Conservation (phyloP, 1,284 basidiomycete species). For the Sporisorium graminicola region DNA sequence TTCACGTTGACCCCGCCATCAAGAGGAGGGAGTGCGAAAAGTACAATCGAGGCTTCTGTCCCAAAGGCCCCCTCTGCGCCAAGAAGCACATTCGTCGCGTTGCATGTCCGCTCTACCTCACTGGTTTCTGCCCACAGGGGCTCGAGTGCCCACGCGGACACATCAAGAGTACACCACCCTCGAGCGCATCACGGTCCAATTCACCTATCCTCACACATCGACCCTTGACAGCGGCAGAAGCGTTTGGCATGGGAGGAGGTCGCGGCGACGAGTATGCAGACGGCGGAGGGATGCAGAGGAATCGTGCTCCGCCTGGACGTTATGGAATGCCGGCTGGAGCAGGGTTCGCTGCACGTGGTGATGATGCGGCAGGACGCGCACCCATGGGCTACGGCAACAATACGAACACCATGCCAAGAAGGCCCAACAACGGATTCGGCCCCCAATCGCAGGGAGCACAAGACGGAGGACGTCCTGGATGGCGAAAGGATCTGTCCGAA, state of each 20-base stretch:
- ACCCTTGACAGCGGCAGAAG: constrained; percentile 64
- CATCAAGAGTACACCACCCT: constrained; percentile 65
- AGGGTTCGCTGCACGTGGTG: neutral
- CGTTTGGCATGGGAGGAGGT: constrained; percentile 52
- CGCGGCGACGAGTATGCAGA: constrained; percentile 30
- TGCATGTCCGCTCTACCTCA: constrained; percentile 89
- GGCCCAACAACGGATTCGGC: constrained; percentile 20
- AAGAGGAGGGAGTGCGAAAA: constrained; percentile 87
- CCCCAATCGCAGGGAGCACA: constrained; percentile 10
- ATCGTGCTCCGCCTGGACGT: constrained; percentile 29
- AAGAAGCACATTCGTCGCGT: constrained; percentile 92
- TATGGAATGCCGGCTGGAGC: constrained; percentile 27
- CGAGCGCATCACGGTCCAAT: constrained; percentile 58
- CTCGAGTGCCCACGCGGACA: constrained; percentile 90
- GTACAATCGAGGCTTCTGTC: constrained; percentile 94
- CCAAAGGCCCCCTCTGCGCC: constrained; percentile 80
- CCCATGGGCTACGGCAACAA: constrained; percentile 16
- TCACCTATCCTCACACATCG: constrained; percentile 66
- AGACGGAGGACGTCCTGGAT: constrained; percentile 36
- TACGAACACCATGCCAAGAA: constrained; percentile 18
- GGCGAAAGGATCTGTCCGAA: constrained; percentile 58
- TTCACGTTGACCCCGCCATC: constrained; percentile 92
- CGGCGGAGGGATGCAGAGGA: constrained; percentile 22
- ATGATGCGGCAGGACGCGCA: constrained; percentile 3
- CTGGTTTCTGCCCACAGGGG: constrained; percentile 95